A percentile compares a stretch with the other conserved stretches of the same genome.
Evolutionary conservation across 2,329 filamentous ascomycete genomes (phyloP).

Genomic region (Reticulascus tulasneorum): DNA sequence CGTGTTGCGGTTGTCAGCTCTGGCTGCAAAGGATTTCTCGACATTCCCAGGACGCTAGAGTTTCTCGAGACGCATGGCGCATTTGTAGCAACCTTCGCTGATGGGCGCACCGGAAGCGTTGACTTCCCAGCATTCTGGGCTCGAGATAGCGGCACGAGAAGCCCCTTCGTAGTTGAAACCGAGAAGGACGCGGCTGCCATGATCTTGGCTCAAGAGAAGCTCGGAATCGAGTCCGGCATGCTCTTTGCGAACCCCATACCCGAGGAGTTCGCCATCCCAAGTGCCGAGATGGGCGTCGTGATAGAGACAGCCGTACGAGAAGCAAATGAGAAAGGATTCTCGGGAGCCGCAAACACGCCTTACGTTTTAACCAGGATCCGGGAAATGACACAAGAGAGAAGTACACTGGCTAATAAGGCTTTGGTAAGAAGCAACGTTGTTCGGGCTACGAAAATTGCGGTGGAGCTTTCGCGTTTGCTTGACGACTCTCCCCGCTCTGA

Average conservation of each 20-base stretch:
- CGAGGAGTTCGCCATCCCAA: conserved; percentile 63
- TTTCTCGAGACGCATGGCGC: conserved; percentile 69
- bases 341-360: conserved; percentile 77
- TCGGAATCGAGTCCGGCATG: conserved; percentile 73
- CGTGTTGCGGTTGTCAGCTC: conserved; percentile 83
- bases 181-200: conserved; percentile 87
- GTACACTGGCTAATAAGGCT: conserved; percentile 69
- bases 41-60: conserved; percentile 86
- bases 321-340: conserved; percentile 59
- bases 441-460: conserved; percentile 51
- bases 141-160: conserved; percentile 76
- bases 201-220: conserved; percentile 69
- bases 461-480: conserved; percentile 40
- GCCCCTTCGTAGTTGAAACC: conserved; percentile 69
- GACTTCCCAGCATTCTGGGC: conserved; percentile 94
- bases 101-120: conserved; percentile 66
- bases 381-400: conserved; percentile 68
- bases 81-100: conserved; percentile 83
- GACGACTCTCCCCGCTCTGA: conserved; percentile 4
- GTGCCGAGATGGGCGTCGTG: conserved; percentile 63
- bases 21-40: conserved; percentile 94
- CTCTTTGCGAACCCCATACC: conserved; percentile 89
- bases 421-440: conserved; percentile 51
- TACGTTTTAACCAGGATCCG: conserved; percentile 77
- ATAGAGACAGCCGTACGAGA: conserved; percentile 67